phyloP scores from a whole-genome alignment of 768 basidiomycete genomes.

The Mycena albidolilacea region DNA sequence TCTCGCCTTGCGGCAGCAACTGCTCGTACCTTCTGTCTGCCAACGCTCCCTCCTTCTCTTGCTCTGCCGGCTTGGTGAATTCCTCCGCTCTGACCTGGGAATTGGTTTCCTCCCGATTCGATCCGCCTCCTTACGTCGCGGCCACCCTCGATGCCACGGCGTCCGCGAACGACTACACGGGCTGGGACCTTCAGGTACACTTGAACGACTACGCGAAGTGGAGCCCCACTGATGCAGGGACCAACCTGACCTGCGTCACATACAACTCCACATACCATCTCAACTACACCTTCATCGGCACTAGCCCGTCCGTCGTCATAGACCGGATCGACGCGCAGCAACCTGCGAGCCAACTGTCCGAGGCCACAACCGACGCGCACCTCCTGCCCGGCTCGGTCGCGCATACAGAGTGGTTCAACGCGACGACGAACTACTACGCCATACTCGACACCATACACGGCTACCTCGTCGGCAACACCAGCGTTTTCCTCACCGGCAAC shows the following conservation, averaged over 20 bases:
- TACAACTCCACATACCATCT: slow-evolving; percentile 32
- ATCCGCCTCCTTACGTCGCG: slow-evolving; percentile 9
- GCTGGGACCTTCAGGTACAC: slow-evolving; percentile 24
- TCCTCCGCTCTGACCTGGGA: slow-evolving; percentile 15
- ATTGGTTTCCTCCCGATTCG: not conserved
- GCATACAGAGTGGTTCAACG: slow-evolving; percentile 11
- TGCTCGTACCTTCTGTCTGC: slow-evolving; percentile 20
- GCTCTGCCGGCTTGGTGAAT: not conserved
- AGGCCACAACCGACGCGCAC: not conserved
- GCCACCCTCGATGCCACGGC: not conserved
- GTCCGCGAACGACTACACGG: not conserved
- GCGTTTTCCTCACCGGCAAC: not conserved
- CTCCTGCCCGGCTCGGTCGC: not conserved
- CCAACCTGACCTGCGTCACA: slow-evolving; percentile 21
- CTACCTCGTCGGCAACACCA: slow-evolving; percentile 15
- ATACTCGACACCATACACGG: slow-evolving; percentile 3
- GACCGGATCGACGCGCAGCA: not conserved
- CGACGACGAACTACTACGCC: slow-evolving; percentile 16
- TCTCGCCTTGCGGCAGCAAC: slow-evolving; percentile 10
- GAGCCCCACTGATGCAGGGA: not conserved
- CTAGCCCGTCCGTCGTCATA: slow-evolving; percentile 11
- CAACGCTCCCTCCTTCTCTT: slow-evolving; percentile 19
- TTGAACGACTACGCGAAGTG: not conserved
- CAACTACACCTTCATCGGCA: slow-evolving; percentile 23
- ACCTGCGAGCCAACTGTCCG: slow-evolving; percentile 7